Percentiles rank a stretch among this genome's conserved stretches.
Evolutionary conservation across 1,139 yeast species (phyloP).

Genomic region (Tardiomyces depauwii): DNA sequence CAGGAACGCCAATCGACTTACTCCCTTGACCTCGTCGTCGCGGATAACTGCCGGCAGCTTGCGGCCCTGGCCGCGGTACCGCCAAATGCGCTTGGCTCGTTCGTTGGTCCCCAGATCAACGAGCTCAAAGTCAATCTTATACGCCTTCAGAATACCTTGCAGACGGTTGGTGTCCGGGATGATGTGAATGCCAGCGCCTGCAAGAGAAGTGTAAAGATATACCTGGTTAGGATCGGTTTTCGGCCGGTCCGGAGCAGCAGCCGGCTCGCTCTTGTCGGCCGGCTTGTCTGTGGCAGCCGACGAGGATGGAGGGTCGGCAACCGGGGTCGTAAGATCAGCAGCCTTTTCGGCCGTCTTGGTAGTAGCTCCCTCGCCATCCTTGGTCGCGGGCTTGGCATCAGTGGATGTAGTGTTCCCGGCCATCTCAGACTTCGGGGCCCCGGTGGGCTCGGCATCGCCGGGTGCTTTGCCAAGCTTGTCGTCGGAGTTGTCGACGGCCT

Average conservation of each 20-base stretch:
- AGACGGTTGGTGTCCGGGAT: conserved; percentile 72
- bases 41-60: conserved; percentile 84
- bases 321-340: too few species aligned
- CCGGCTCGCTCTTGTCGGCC: background rate
- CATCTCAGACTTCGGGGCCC: too few species aligned
- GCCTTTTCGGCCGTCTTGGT: too few species aligned
- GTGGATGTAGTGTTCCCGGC: too few species aligned
- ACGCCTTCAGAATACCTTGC: conserved; percentile 65
- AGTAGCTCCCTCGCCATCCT: too few species aligned
- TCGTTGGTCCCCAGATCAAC: conserved; percentile 85
- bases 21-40: conserved; percentile 75
- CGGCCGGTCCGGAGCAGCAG: background rate
- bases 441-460: too few species aligned
- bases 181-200: conserved; percentile 79
- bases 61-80: conserved; percentile 62
- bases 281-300: too few species aligned
- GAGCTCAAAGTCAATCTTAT: conserved; percentile 53
- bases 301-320: too few species aligned
- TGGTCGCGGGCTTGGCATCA: too few species aligned
- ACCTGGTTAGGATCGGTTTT: conserved; percentile 7
- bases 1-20: conserved; percentile 35
- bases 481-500: too few species aligned
- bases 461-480: too few species aligned
- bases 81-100: conserved; percentile 80
- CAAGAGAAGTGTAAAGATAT: conserved; percentile 68